These are phyloP conservation scores for Phytophthora sansomeana DNA, from an alignment of 352 stramenopile species.

Conservation along the genomic window DNA sequence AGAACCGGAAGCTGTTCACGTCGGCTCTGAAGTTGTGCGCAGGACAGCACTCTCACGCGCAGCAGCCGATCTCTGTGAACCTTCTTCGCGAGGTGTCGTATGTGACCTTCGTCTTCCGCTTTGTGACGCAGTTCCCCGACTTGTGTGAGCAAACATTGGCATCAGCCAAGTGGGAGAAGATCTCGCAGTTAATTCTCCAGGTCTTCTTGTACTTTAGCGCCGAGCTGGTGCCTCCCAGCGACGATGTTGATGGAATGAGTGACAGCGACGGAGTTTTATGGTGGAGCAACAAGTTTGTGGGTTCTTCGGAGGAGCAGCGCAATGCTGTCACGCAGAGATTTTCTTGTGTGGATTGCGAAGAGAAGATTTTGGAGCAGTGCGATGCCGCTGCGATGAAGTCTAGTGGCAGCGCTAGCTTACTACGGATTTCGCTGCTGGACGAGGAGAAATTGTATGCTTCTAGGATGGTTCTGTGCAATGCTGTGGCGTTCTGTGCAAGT, in stretches of 20 bases:
- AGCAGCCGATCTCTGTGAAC: slow-evolving; percentile 55
- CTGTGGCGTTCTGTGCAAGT: slow-evolving; percentile 74
- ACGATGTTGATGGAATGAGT: slow-evolving; percentile 39
- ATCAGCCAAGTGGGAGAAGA: slow-evolving; percentile 78
- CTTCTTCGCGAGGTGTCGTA: slow-evolving; percentile 78
- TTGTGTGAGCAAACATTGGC: slow-evolving; percentile 70
- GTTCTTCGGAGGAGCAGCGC: slow-evolving; percentile 59
- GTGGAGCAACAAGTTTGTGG: slow-evolving; percentile 52
- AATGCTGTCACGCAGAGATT: slow-evolving; percentile 51
- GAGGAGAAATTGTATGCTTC: slow-evolving; percentile 85
- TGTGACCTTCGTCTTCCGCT: slow-evolving; percentile 84
- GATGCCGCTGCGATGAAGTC: slow-evolving; percentile 37
- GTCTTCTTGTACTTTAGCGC: slow-evolving; percentile 71
- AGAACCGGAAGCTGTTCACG: slow-evolving; percentile 78
- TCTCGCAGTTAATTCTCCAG: slow-evolving; percentile 72
- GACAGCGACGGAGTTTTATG: slow-evolving; percentile 45
- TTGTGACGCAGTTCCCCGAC: slow-evolving; percentile 77
- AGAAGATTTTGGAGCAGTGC: slow-evolving; percentile 54
- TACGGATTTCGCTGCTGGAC: slow-evolving; percentile 73
- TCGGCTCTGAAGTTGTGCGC: slow-evolving; percentile 69
- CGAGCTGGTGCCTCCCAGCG: slow-evolving; percentile 56
- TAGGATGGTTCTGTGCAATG: slow-evolving; percentile 84
- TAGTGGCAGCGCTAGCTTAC: slow-evolving; percentile 43
- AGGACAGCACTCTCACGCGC: slow-evolving; percentile 14
- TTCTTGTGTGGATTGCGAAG: slow-evolving; percentile 49